Conservation (phyloP, 179 eudicot genomes). For the Spergularia azorica region DNA sequence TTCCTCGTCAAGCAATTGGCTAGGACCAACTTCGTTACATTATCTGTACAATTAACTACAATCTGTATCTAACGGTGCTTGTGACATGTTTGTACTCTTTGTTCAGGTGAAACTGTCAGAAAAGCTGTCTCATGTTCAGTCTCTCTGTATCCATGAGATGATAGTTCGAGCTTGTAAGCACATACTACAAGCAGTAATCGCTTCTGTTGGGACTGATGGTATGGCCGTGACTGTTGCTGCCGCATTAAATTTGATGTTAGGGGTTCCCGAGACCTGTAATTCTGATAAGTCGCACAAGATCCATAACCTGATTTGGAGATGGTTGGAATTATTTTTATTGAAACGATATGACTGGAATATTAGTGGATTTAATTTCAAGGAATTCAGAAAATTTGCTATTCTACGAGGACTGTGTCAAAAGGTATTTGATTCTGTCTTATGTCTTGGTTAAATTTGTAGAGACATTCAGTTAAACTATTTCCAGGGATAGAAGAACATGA, state of each 20-base stretch:
- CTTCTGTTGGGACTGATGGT: constrained; percentile 62
- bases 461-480: not conserved
- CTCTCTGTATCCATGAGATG: constrained; percentile 99
- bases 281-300: constrained; percentile 45
- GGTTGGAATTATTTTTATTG: constrained; percentile 80
- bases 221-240: constrained; percentile 79
- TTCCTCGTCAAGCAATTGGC: constrained; percentile 6
- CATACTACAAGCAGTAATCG: constrained; percentile 90
- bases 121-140: constrained; percentile 95
- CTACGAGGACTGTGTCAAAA: constrained; percentile 97
- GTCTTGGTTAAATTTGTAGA: constrained; percentile 2
- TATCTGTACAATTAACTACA: constrained; percentile 2
- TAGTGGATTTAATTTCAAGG: constrained; percentile 67
- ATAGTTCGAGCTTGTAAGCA: constrained; percentile 99
- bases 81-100: constrained; percentile 24
- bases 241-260: constrained; percentile 88
- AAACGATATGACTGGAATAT: constrained; percentile 94
- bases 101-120: constrained; percentile 95
- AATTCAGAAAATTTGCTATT: constrained; percentile 89
- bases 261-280: constrained; percentile 52
- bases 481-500: not conserved
- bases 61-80: not conserved
- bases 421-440: constrained; percentile 39
- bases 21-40: not conserved
- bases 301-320: constrained; percentile 68